Evolutionary conservation across 768 basidiomycete species (phyloP).

Genomic region (Podaxis sp.): DNA sequence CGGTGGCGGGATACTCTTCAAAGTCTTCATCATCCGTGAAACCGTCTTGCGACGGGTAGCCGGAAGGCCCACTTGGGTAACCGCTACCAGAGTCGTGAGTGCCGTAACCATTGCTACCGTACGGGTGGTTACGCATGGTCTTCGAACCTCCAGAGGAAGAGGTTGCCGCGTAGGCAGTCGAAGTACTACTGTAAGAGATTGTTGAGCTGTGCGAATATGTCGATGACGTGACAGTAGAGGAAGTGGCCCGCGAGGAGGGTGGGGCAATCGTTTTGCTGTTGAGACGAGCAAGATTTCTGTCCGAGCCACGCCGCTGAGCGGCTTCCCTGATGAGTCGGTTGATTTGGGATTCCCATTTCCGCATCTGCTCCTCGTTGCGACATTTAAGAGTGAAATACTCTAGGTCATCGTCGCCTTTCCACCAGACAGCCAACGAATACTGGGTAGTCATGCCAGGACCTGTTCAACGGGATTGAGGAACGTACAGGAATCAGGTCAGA

Average conservation of each 20-base stretch:
- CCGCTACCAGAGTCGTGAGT: conserved; percentile 4
- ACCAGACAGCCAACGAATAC: conserved; percentile 87
- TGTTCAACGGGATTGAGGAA: conserved; percentile 22
- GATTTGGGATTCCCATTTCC: conserved; percentile 89
- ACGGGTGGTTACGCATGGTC: conserved; percentile 5
- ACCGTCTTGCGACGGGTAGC: conserved; percentile 57
- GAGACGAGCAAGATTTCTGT: conserved; percentile 36
- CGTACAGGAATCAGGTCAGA: neutral
- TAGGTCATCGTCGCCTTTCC: conserved; percentile 90
- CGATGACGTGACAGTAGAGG: conserved; percentile 21
- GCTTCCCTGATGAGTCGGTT: conserved; percentile 83
- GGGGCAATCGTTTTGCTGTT: neutral
- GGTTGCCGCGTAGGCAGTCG: neutral
- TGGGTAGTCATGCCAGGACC: conserved; percentile 53
- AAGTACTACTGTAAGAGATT: conserved; percentile 16
- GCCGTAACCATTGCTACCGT: conserved; percentile 5
- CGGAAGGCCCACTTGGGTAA: conserved; percentile 41
- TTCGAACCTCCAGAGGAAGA: conserved; percentile 2
- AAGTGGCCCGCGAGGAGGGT: conserved; percentile 7
- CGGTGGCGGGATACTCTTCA: conserved; percentile 66
- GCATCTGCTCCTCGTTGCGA: conserved; percentile 87
- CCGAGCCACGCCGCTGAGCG: conserved; percentile 66
- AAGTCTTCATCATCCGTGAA: conserved; percentile 73
- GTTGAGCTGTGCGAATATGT: conserved; percentile 31
- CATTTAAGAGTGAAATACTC: conserved; percentile 96